phyloP scores from a whole-genome alignment of 495 filamentous ascomycete genomes.

The Trichoderma reesei region DNA sequence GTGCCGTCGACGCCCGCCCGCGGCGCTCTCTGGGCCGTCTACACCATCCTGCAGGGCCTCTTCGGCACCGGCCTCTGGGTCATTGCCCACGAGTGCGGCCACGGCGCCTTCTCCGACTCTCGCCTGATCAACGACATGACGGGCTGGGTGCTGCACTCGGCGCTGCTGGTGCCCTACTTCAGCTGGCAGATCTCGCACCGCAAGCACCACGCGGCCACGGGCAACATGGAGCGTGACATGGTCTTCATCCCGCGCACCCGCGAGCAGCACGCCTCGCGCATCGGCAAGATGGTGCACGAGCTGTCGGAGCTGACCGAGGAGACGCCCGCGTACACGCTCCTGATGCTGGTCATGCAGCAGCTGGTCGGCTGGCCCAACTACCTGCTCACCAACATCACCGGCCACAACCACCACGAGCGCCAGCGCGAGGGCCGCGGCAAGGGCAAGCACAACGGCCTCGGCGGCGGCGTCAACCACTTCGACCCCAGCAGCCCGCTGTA shows the following conservation, averaged over 20 bases:
- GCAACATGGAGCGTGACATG: conserved; percentile 93
- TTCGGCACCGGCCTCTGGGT: conserved; percentile 78
- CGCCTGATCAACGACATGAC: conserved; percentile 75
- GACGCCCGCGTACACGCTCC: conserved; percentile 73
- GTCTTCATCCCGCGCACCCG: conserved; percentile 88
- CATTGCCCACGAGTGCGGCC: conserved; percentile 79
- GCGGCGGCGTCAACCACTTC: conserved; percentile 88
- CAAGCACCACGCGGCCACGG: conserved; percentile 94
- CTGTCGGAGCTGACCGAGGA: conserved; percentile 85
- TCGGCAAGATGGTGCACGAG: conserved; percentile 66
- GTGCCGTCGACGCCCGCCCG: conserved; percentile 50
- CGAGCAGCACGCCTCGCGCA: conserved; percentile 57
- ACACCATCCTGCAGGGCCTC: conserved; percentile 65
- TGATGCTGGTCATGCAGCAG: conserved; percentile 71
- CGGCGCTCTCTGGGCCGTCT: conserved; percentile 51
- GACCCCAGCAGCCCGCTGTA: conserved; percentile 78
- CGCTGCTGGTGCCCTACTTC: conserved; percentile 78
- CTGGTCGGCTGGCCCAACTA: conserved; percentile 86
- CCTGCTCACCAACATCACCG: conserved; percentile 77
- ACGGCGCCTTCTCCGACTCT: conserved; percentile 76
- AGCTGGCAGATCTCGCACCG: conserved; percentile 90
- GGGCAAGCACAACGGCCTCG: conserved; percentile 79
- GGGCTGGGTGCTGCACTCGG: conserved; percentile 75
- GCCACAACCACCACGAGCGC: conserved; percentile 83
- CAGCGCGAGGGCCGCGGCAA: conserved; percentile 76